A percentile compares a stretch with the other conserved stretches of the same genome.
Conservation (phyloP, 2,329 filamentous ascomycete species). For the Neobulgaria alba region DNA sequence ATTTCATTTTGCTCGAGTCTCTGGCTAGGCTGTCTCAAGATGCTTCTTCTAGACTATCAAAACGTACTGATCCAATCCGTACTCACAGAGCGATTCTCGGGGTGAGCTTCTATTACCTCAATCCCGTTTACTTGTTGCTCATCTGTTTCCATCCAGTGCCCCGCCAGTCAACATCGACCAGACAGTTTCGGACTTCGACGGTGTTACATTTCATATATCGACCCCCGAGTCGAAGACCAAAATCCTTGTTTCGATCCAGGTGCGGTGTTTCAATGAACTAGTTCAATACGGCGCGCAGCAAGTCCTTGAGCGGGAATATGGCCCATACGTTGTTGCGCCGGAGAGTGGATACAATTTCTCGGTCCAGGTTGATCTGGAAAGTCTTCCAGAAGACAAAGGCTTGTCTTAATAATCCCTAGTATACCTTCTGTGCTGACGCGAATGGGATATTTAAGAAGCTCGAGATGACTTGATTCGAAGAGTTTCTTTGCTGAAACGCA, state of each 20-base stretch:
- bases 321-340: slow-evolving; percentile 75
- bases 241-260: slow-evolving; percentile 88
- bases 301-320: slow-evolving; percentile 91
- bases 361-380: slow-evolving; percentile 79
- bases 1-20: background rate
- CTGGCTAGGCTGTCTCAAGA: slow-evolving; percentile 32
- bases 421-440: slow-evolving; percentile 3
- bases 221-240: slow-evolving; percentile 90
- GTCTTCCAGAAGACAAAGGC: slow-evolving; percentile 73
- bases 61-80: slow-evolving; percentile 97
- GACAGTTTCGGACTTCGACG: slow-evolving; percentile 97
- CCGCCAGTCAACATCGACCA: slow-evolving; percentile 88
- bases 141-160: slow-evolving; percentile 56
- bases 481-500: slow-evolving; percentile 89
- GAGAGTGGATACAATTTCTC: slow-evolving; percentile 97
- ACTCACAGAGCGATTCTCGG: slow-evolving; percentile 77
- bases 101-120: slow-evolving; percentile 16
- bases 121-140: slow-evolving; percentile 19
- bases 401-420: slow-evolving; percentile 8
- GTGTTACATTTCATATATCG: slow-evolving; percentile 96
- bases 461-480: slow-evolving; percentile 79
- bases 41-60: slow-evolving; percentile 97
- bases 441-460: slow-evolving; percentile 44
- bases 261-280: slow-evolving; percentile 91
- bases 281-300: slow-evolving; percentile 87